A percentile compares a stretch with the other conserved stretches of the same genome.
Conservation (phyloP, 371 early-diverging fungal genomes). For the Phascolomyces articulosus region DNA sequence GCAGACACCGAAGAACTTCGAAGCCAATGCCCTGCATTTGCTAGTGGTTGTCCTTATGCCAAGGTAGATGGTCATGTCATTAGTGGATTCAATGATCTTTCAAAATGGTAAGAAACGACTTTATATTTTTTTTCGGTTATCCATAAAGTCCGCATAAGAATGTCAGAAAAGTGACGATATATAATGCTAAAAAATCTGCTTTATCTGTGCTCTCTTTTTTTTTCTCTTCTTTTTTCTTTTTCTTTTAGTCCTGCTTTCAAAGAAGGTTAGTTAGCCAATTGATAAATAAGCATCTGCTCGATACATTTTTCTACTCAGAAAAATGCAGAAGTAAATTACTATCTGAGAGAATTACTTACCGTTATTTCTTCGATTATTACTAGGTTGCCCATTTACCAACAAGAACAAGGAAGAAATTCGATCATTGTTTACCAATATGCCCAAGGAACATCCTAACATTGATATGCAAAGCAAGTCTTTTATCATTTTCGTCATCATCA, state of each 20-base stretch:
- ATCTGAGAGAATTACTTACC: neutral
- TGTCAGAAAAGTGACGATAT: neutral
- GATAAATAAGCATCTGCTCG: neutral
- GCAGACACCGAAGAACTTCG: slow-evolving; percentile 40
- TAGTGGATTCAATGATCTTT: slow-evolving; percentile 38
- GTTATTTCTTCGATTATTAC: neutral
- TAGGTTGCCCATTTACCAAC: slow-evolving; percentile 52
- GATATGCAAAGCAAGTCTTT: slow-evolving; percentile 33
- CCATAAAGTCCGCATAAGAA: slow-evolving; percentile 3
- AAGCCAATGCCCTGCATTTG: slow-evolving; percentile 52
- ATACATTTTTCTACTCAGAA: neutral
- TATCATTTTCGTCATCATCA: too few species aligned
- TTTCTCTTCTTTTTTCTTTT: neutral
- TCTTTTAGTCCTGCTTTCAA: slow-evolving; percentile 46
- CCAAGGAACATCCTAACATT: slow-evolving; percentile 43
- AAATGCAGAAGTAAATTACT: too few species aligned
- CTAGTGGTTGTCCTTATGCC: slow-evolving; percentile 53
- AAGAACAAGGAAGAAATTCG: slow-evolving; percentile 41
- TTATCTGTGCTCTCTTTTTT: neutral
- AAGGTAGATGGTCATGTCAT: slow-evolving; percentile 34
- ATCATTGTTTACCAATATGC: slow-evolving; percentile 34
- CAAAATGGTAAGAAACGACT: slow-evolving; percentile 37
- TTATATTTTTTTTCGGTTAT: neutral
- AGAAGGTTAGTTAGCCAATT: slow-evolving; percentile 45
- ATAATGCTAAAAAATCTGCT: neutral